phyloP scores from a whole-genome alignment of 2,329 filamentous ascomycete species.

The Penicillium vulpinum region DNA sequence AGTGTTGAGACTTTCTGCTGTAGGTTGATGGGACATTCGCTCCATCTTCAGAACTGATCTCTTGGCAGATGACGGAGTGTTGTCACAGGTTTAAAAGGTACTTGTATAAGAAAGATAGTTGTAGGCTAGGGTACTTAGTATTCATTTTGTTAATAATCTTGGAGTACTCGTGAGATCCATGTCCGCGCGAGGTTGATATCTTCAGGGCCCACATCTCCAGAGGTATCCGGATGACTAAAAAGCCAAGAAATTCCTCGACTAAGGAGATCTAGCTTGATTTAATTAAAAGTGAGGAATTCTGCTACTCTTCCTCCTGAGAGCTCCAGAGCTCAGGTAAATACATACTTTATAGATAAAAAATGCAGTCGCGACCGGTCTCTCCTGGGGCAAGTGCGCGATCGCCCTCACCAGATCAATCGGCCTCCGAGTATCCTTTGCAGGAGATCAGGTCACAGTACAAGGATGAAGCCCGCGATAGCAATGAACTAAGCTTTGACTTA shows the following conservation, averaged over 20 bases:
- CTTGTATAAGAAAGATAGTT: too few relatives aligned
- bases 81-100: too few relatives aligned
- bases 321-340: not conserved
- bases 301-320: not conserved
- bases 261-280: not conserved
- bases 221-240: slow-evolving; percentile 11
- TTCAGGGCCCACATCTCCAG: too few relatives aligned
- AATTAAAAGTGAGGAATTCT: not conserved
- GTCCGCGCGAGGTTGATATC: too few relatives aligned
- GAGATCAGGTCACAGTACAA: slow-evolving; percentile 4
- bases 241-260: slow-evolving; percentile 2
- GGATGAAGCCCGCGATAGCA: slow-evolving; percentile 12
- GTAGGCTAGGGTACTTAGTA: too few relatives aligned
- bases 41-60: too few relatives aligned
- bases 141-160: too few relatives aligned
- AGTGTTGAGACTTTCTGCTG: too few relatives aligned
- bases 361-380: slow-evolving; percentile 11
- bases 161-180: too few relatives aligned
- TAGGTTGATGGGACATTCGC: too few relatives aligned
- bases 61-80: too few relatives aligned
- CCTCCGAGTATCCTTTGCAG: slow-evolving; percentile 2
- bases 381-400: not conserved
- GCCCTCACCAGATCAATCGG: not conserved
- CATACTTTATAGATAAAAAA: not conserved
- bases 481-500: slow-evolving; percentile 18